A percentile compares a stretch with the other conserved stretches of the same genome.
These are phyloP conservation scores for Xanthoconium stramineum DNA, from an alignment of 768 basidiomycete genomes.

Conservation along the genomic window DNA sequence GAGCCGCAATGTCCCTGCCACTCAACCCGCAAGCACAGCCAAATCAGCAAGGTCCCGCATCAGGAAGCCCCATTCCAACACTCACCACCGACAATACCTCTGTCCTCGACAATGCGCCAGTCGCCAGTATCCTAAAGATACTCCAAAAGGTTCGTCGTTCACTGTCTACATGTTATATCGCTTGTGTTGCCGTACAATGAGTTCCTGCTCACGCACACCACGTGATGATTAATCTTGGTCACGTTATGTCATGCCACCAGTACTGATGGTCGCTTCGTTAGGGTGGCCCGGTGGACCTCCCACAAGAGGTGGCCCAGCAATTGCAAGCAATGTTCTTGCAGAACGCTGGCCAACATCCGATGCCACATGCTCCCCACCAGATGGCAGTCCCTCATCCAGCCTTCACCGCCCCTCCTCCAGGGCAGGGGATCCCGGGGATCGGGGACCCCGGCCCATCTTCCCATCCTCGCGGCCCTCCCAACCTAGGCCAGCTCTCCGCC, in stretches of 20 bases:
- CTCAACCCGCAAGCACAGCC: constrained; percentile 8
- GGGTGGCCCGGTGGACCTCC: constrained; percentile 49
- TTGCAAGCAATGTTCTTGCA: constrained; percentile 46
- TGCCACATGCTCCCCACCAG: constrained; percentile 23
- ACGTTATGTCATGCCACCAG: constrained; percentile 15
- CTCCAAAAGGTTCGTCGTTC: constrained; percentile 49
- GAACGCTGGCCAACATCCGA: constrained; percentile 29
- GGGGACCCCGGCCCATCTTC: constrained; percentile 72
- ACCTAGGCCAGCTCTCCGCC: constrained; percentile 55
- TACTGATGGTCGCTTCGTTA: constrained; percentile 19
- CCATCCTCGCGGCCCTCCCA: constrained; percentile 66
- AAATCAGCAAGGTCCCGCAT: constrained; percentile 6
- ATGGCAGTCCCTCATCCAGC: constrained; percentile 41
- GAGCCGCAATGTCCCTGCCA: constrained; percentile 13
- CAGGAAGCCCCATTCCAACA: constrained; percentile 7
- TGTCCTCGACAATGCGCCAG: constrained; percentile 50
- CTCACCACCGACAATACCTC: constrained; percentile 5
- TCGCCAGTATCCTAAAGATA: constrained; percentile 58
- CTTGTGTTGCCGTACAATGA: neutral
- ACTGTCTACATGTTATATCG: neutral
- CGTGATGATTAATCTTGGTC: constrained; percentile 25
- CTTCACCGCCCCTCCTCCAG: constrained; percentile 20
- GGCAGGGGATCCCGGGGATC: constrained; percentile 46
- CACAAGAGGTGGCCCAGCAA: constrained; percentile 61
- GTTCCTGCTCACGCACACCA: constrained; percentile 8